Evolutionary conservation across 2,329 filamentous ascomycete species (phyloP), one percentile per base, ranked within the genome.

Genomic region (Saccharata proteae): DNA sequence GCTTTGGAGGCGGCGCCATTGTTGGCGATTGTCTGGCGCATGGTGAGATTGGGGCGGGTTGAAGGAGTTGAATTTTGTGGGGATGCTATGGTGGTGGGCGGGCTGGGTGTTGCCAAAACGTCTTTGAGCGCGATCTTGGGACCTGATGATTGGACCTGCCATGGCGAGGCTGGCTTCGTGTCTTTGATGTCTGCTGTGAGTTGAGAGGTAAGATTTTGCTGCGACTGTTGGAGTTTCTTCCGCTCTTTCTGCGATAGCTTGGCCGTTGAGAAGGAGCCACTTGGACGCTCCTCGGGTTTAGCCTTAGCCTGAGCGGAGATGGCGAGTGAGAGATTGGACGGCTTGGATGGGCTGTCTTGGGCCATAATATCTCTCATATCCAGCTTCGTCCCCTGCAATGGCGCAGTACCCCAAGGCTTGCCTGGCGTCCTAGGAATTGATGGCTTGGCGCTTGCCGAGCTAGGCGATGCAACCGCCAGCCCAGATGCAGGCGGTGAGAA

Each of bases 201-300:
- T n/a, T 35, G 27, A 15, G 14, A 11, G 6, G 27, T 16, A 5
- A 19, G 10, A 9, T 45, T 40, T 34, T 58, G 54, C 32, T 56
- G 52, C 12, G 46, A 46, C 53, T 61, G 41, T 45, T 51, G 47
- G 9, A 46, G 38, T 26, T 43, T 81, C 59, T 93, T 96, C 14
- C 85, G 76, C 52, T 94, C 86, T 48, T 90, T 93, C 45, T 96
- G 90, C 1, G 86, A 93, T 42, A 93, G 57, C 50, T 82, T 93
- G 1, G 61, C 55, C 21, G 60, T 52, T 16, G 59, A 38, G 47
- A 30, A 30, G 16, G 28, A 35, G 45, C 45, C 54, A 32, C 42
- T 46, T 22, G 44, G 42, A 24, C 51, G 54, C 43, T 47, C 46
- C 18, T 48, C 49, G n/a, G n/a, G n/a, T n/a, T n/a, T n/a, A 29